phyloP scores from a whole-genome alignment of 768 basidiomycete species.

The Trametes sanguinea region DNA sequence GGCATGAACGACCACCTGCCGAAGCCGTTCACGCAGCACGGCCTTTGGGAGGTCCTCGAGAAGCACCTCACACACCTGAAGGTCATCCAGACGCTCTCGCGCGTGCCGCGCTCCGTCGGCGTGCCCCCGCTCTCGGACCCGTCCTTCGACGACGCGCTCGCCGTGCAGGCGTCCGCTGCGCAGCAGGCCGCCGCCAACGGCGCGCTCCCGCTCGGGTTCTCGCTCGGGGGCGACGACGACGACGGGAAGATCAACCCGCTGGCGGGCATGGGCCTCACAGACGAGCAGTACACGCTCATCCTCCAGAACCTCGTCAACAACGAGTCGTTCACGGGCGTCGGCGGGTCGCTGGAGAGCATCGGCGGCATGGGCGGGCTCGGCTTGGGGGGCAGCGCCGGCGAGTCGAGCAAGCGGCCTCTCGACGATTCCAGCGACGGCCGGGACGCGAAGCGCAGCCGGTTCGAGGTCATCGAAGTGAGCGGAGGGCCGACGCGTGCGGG shows the following conservation, averaged over 20 bases:
- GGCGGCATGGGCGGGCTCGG: slow-evolving; percentile 9
- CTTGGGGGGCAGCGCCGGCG: slow-evolving; percentile 4
- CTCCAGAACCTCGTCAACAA: slow-evolving; percentile 71
- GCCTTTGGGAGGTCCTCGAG: slow-evolving; percentile 90
- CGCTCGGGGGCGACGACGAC: slow-evolving; percentile 36
- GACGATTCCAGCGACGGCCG: slow-evolving; percentile 37
- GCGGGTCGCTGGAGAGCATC: slow-evolving; percentile 25
- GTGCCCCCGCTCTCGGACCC: slow-evolving; percentile 61
- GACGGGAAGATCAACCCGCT: slow-evolving; percentile 77
- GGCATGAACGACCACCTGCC: slow-evolving; percentile 98
- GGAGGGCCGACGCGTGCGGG: too few relatives aligned
- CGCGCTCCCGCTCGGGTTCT: slow-evolving; percentile 22
- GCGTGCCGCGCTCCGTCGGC: slow-evolving; percentile 64
- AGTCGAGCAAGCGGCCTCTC: slow-evolving; percentile 32
- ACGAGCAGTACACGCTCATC: slow-evolving; percentile 84
- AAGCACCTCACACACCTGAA: slow-evolving; percentile 90
- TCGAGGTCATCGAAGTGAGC: slow-evolving; percentile 41
- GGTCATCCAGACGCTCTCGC: slow-evolving; percentile 76
- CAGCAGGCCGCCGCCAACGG: not conserved
- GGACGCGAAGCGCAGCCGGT: slow-evolving; percentile 42
- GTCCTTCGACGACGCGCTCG: slow-evolving; percentile 56
- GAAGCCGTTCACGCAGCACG: slow-evolving; percentile 96
- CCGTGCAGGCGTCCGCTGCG: slow-evolving; percentile 37
- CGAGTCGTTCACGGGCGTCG: slow-evolving; percentile 55
- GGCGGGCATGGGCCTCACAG: slow-evolving; percentile 83